Base-by-base conservation (phyloP, 768 basidiomycete species). In the Rhodosporidiobolus sp. region DNA sequence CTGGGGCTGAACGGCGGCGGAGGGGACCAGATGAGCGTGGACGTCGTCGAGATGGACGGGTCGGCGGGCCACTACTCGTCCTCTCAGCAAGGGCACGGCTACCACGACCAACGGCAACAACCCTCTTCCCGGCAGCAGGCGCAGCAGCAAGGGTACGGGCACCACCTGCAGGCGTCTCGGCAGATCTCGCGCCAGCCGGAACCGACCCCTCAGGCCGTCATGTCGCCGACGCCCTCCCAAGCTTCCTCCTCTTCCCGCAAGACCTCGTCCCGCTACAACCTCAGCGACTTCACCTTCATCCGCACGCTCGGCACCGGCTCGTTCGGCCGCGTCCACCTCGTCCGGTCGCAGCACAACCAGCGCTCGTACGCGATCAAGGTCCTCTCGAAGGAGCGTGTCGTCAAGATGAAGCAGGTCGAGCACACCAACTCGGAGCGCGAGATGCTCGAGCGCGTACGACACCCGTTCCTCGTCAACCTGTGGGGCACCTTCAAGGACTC, bases 351-450 rank as follows among this genome's bases (percentile, higher is more conserved):
- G 76, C 84, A 57, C 83, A 78, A 79, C 72, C 53, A 60, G 52
- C 58, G 83, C 32, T 86, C 87, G 78, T 94, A 91, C 79, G 92
- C 92, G 17, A 86, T 95, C 86, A 94, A 94, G 81, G 79, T 79
- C 17, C 65, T 79, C n/a, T 73, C 68, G 52, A 79, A 79, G 67
- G 79, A 78, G 35, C 81, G 83, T 60, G 83, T 84, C 69, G 83
- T 84, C 64, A 75, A 81, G 67, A 86, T 98, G 68, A 91, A 94
- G 66, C 96, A 99, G 80, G 92, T 98, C 67, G 94, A 97, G 80
- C 96, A 99, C 81, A 95, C 98, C 76, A 97, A 96, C 78, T 93
- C 93, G 11, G 96, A 99, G 80, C 88, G 94, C 32, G 89, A 90
- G 79, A 97, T 98, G 78, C 87, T 99, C 53, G 77, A 78, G 50